These are phyloP conservation scores for Ophiostoma perfectum DNA, from an alignment of 2,329 filamentous ascomycete species.

Conservation along the genomic window DNA sequence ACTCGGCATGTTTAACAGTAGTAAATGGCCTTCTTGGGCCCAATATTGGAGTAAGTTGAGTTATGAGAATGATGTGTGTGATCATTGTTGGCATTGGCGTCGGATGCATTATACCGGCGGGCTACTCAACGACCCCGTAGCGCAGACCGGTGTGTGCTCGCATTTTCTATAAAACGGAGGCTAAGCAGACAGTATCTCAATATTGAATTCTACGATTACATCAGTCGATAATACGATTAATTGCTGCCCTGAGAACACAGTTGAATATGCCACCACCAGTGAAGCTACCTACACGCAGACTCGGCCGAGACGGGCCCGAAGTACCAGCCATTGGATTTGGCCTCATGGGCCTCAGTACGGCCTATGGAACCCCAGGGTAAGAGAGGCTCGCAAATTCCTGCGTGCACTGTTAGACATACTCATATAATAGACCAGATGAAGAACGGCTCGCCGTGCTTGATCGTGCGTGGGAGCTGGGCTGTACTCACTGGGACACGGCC, in stretches of 20 bases:
- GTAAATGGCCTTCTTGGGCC: no score
- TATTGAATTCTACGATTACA: no score
- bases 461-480: constrained; percentile 42
- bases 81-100: no score
- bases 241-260: no score
- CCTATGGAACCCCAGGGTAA: constrained; percentile 33
- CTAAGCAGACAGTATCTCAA: neutral
- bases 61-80: no score
- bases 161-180: neutral
- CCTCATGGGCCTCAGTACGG: constrained; percentile 44
- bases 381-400: neutral
- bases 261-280: neutral
- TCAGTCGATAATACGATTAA: neutral
- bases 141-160: no score
- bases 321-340: constrained; percentile 50
- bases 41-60: no score
- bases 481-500: constrained; percentile 48
- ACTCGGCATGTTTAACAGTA: no score
- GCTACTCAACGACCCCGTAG: no score
- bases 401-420: no score
- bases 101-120: no score
- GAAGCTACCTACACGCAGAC: constrained; percentile 35
- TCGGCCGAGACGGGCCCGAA: constrained; percentile 48
- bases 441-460: constrained; percentile 43
- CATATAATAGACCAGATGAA: constrained; percentile 31